Percentiles rank a stretch among this genome's conserved stretches.
Conservation (phyloP, 345 rosid species). For the Firmiana major region DNA sequence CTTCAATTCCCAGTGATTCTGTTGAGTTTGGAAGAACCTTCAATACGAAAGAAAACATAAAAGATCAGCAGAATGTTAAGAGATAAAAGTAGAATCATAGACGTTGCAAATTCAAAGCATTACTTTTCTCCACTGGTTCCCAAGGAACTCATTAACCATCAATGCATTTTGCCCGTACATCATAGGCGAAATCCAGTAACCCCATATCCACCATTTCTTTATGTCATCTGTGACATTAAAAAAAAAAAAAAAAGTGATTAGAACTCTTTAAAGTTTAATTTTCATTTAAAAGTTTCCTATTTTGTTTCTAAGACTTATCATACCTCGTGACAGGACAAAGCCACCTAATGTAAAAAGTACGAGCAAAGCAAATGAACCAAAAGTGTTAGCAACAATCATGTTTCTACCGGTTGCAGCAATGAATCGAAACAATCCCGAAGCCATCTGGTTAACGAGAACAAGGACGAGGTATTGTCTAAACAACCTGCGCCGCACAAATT, state of each 20-base stretch:
- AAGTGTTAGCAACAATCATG: slow-evolving; percentile 54
- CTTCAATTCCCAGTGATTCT: slow-evolving; percentile 39
- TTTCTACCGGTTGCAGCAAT: slow-evolving; percentile 57
- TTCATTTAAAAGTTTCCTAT: background rate
- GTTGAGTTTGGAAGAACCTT: slow-evolving; percentile 22
- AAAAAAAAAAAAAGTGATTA: background rate
- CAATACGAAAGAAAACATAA: background rate
- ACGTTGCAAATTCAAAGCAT: slow-evolving; percentile 15
- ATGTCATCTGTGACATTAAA: slow-evolving; percentile 44
- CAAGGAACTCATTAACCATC: slow-evolving; percentile 62
- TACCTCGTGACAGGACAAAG: slow-evolving; percentile 55
- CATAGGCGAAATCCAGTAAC: slow-evolving; percentile 72
- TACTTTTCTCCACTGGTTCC: slow-evolving; percentile 61
- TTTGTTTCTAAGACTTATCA: background rate
- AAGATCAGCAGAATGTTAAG: background rate
- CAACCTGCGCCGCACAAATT: slow-evolving; percentile 39
- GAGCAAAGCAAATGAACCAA: slow-evolving; percentile 57
- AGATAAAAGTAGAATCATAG: background rate
- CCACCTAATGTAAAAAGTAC: slow-evolving; percentile 57
- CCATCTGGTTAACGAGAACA: slow-evolving; percentile 48
- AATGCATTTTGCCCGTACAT: slow-evolving; percentile 80
- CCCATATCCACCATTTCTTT: slow-evolving; percentile 93
- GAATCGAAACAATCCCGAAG: slow-evolving; percentile 56
- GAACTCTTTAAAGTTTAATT: background rate
- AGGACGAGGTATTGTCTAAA: slow-evolving; percentile 63